Conservation (phyloP, 2,329 filamentous ascomycete genomes). For the Aspergillus fischeri region DNA sequence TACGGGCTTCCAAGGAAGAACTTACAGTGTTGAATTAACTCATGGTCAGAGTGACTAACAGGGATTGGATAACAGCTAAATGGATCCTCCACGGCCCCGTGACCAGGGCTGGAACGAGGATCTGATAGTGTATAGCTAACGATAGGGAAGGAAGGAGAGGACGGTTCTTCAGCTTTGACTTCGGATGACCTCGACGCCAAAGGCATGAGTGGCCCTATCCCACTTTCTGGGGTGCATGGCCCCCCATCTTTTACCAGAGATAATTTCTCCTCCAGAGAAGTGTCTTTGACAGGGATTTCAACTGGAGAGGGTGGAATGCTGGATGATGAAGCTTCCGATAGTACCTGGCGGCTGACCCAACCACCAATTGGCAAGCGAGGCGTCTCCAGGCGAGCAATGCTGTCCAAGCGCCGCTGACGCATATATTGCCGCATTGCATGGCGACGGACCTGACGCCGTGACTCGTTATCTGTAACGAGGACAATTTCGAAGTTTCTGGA, state of each 20-base stretch:
- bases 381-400: slow-evolving; percentile 29
- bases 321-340: neutral
- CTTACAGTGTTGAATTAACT: slow-evolving; percentile 31
- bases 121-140: slow-evolving; percentile 5
- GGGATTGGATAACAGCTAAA: slow-evolving; percentile 27
- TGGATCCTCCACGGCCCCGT: slow-evolving; percentile 19
- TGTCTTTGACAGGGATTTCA: slow-evolving; percentile 9
- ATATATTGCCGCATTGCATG: slow-evolving; percentile 36
- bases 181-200: slow-evolving; percentile 8
- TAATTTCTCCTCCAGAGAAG: neutral
- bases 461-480: slow-evolving; percentile 29
- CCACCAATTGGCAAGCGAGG: slow-evolving; percentile 22
- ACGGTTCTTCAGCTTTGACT: slow-evolving; percentile 12
- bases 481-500: slow-evolving; percentile 30
- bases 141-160: slow-evolving; percentile 4
- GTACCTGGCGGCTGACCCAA: slow-evolving; percentile 16
- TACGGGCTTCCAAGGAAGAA: slow-evolving; percentile 1
- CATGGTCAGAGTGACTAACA: slow-evolving; percentile 21
- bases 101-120: slow-evolving; percentile 14
- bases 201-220: slow-evolving; percentile 3
- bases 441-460: slow-evolving; percentile 30
- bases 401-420: slow-evolving; percentile 29
- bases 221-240: neutral
- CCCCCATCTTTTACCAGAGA: slow-evolving; percentile 10
- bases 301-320: slow-evolving; percentile 7